Percentiles rank a stretch among this genome's conserved stretches.
Evolutionary conservation across 805 yeast genomes (phyloP).

Genomic region (Saturnispora hagleri): DNA sequence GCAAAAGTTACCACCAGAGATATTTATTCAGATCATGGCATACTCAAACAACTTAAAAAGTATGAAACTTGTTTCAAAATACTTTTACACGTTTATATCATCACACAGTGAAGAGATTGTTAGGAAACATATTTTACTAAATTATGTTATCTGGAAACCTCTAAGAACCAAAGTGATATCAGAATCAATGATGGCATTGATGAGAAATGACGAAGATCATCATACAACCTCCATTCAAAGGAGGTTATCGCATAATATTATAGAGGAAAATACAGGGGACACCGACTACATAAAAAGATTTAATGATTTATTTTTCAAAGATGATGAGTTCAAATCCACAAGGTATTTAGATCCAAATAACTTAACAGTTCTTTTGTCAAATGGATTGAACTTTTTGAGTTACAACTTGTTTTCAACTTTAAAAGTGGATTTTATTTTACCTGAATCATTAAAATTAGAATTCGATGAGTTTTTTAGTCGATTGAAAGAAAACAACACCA

Average conservation of each 20-base stretch:
- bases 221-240: constrained; percentile 9
- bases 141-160: constrained; percentile 2
- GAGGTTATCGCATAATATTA: constrained; percentile 1
- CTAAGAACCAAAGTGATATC: background rate
- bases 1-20: constrained; percentile 11
- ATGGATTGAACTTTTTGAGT: background rate
- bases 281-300: background rate
- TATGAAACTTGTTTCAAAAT: constrained; percentile 4
- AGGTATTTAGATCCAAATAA: constrained; percentile 9
- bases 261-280: background rate
- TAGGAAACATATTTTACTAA: constrained; percentile 5
- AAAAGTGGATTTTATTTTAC: constrained; percentile 9
- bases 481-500: background rate
- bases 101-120: constrained; percentile 5
- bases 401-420: background rate
- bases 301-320: background rate
- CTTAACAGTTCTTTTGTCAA: constrained; percentile 3
- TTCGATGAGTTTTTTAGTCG: background rate
- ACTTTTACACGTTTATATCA: constrained; percentile 10
- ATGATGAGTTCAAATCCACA: background rate
- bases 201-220: constrained; percentile 10
- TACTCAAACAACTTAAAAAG: constrained; percentile 8
- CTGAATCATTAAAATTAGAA: constrained; percentile 4
- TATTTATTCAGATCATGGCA: constrained; percentile 12
- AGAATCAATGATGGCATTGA: background rate